Evolutionary conservation across 129 eudicot genomes (phyloP).

Genomic region (Dittrichia graveolens): DNA sequence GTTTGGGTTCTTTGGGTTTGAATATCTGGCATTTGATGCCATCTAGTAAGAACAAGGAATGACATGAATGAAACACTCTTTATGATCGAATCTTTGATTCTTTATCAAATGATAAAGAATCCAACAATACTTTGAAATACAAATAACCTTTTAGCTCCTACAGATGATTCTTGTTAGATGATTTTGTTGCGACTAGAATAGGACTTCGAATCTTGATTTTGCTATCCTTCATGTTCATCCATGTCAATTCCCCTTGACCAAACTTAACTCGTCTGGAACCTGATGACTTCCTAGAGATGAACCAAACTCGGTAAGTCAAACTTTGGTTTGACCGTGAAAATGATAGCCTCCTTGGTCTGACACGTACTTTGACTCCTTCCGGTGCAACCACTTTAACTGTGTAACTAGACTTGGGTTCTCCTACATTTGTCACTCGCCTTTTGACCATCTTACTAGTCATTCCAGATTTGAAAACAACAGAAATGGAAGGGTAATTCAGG

Average conservation of each 20-base stretch:
- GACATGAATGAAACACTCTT: slow-evolving; percentile 23
- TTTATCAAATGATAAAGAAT: slow-evolving; percentile 47
- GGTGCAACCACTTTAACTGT: slow-evolving; percentile 70
- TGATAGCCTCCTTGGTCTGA: slow-evolving; percentile 60
- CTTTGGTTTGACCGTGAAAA: slow-evolving; percentile 60
- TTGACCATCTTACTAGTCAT: slow-evolving; percentile 55
- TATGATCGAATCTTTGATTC: slow-evolving; percentile 26
- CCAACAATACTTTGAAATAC: slow-evolving; percentile 24
- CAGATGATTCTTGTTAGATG: slow-evolving; percentile 33
- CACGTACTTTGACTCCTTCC: slow-evolving; percentile 71
- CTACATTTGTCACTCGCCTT: slow-evolving; percentile 84
- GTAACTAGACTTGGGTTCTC: slow-evolving; percentile 68
- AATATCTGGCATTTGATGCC: no score
- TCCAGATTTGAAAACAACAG: slow-evolving; percentile 60
- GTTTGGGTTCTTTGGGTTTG: background rate
- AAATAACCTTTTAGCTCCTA: slow-evolving; percentile 9
- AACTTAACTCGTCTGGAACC: slow-evolving; percentile 25
- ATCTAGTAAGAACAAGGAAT: background rate
- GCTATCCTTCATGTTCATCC: slow-evolving; percentile 50
- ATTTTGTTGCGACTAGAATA: slow-evolving; percentile 75
- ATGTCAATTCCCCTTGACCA: slow-evolving; percentile 66
- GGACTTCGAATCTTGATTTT: slow-evolving; percentile 73
- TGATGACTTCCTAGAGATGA: slow-evolving; percentile 45
- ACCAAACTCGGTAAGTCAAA: slow-evolving; percentile 74
- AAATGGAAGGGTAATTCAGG: slow-evolving; percentile 89